Conservation (phyloP, 331 rosid genomes). For the Phaseolus coccineus region DNA sequence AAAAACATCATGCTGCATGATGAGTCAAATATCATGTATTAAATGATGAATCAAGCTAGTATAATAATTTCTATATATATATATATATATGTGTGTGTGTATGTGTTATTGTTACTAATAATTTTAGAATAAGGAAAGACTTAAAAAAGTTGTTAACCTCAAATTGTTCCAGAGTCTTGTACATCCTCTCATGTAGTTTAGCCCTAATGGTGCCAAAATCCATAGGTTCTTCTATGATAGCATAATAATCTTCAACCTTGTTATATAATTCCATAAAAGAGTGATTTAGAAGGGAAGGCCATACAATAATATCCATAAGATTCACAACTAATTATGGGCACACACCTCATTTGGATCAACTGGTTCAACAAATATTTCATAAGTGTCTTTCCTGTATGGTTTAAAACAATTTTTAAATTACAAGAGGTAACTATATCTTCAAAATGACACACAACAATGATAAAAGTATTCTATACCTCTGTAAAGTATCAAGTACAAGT, state of each 20-base stretch:
- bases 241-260: conserved; percentile 71
- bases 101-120: too few species aligned
- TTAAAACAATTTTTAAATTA: conserved; percentile 3
- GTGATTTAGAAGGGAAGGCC: background rate
- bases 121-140: too few species aligned
- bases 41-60: conserved; percentile 8
- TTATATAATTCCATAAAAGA: conserved; percentile 30
- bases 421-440: background rate
- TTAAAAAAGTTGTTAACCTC: conserved; percentile 58
- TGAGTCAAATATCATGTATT: conserved; percentile 43
- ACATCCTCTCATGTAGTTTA: conserved; percentile 79
- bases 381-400: conserved; percentile 60
- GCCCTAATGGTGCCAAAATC: conserved; percentile 92
- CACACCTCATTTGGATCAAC: conserved; percentile 72
- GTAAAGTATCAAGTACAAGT: conserved; percentile 69
- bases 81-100: too few species aligned
- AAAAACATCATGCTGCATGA: conserved; percentile 66
- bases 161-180: conserved; percentile 63
- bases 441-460: background rate
- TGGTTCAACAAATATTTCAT: conserved; percentile 80
- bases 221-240: conserved; percentile 71
- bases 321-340: background rate
- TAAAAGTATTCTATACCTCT: conserved; percentile 56
- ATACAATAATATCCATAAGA: conserved; percentile 2
- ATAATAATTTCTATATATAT: background rate